These are phyloP conservation scores for Lactifluus volemus DNA, from an alignment of 768 basidiomycete genomes.

Conservation along the genomic window DNA sequence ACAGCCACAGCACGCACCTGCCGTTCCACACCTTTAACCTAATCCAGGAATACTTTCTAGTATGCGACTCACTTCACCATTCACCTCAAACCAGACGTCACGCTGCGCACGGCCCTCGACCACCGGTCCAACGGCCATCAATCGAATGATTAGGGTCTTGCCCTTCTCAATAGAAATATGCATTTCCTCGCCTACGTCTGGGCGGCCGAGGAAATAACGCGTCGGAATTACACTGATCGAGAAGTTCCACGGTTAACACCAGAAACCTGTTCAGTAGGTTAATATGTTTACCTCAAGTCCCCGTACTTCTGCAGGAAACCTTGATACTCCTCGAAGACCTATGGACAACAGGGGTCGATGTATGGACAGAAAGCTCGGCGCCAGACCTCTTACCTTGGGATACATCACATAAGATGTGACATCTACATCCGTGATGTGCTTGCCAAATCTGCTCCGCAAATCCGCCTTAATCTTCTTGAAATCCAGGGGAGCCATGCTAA, in stretches of 20 bases:
- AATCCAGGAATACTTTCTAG: background rate
- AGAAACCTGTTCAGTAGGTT: slow-evolving; percentile 10
- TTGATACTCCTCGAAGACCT: slow-evolving; percentile 98
- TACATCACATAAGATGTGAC: slow-evolving; percentile 98
- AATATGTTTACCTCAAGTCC: slow-evolving; percentile 62
- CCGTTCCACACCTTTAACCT: slow-evolving; percentile 9
- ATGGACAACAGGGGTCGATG: slow-evolving; percentile 3
- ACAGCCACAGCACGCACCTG: slow-evolving; percentile 92
- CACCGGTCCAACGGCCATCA: slow-evolving; percentile 92
- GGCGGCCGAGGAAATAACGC: slow-evolving; percentile 93
- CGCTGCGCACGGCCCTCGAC: slow-evolving; percentile 87
- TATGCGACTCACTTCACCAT: slow-evolving; percentile 65
- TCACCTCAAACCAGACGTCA: slow-evolving; percentile 98
- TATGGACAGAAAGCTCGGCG: background rate
- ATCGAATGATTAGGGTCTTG: slow-evolving; percentile 91
- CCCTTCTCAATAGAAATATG: slow-evolving; percentile 93
- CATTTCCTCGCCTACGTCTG: slow-evolving; percentile 91
- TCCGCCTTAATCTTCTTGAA: slow-evolving; percentile 96
- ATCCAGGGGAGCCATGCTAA: slow-evolving; percentile 78
- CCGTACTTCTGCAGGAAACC: slow-evolving; percentile 94
- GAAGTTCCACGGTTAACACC: slow-evolving; percentile 3
- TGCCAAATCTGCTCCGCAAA: slow-evolving; percentile 88
- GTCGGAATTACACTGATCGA: slow-evolving; percentile 81
- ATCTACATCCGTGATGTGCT: slow-evolving; percentile 88
- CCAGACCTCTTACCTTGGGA: slow-evolving; percentile 58